Conservation (phyloP, 2,329 filamentous ascomycete species). For the Botrytis elliptica region DNA sequence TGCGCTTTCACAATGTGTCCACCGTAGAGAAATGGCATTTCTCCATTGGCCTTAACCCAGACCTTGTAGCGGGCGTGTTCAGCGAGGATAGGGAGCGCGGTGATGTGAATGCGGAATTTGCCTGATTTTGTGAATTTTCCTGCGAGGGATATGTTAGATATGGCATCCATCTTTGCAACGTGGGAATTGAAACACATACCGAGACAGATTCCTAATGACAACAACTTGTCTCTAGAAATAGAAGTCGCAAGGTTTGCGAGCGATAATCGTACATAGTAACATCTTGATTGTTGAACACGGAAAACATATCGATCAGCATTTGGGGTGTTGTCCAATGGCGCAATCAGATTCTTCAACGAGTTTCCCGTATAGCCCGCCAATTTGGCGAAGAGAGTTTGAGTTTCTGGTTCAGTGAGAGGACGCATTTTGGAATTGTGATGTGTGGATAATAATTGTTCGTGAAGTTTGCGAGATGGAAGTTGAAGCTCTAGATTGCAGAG, state of each 20-base stretch:
- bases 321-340: conserved; percentile 65
- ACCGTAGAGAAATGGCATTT: conserved; percentile 96
- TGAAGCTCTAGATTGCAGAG: conserved; percentile 22
- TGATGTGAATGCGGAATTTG: conserved; percentile 94
- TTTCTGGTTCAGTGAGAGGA: conserved; percentile 75
- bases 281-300: conserved; percentile 75
- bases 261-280: conserved; percentile 89
- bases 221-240: conserved; percentile 75
- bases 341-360: conserved; percentile 81
- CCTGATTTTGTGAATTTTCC: conserved; percentile 96
- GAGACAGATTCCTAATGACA: conserved; percentile 86
- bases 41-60: conserved; percentile 94
- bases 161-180: not conserved
- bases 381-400: conserved; percentile 83
- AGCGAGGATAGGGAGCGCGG: conserved; percentile 79
- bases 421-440: conserved; percentile 56
- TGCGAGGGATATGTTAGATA: conserved; percentile 36
- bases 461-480: conserved; percentile 8
- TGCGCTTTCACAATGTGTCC: conserved; percentile 84
- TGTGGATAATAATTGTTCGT: conserved; percentile 11
- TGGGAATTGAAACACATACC: conserved; percentile 43
- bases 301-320: conserved; percentile 81
- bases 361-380: conserved; percentile 90
- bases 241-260: conserved; percentile 90
- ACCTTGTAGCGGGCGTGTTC: conserved; percentile 94